Evolutionary conservation across 129 eudicot genomes (phyloP), one percentile per base, ranked within the genome.

Genomic region (Gnaphalium uliginosum): DNA sequence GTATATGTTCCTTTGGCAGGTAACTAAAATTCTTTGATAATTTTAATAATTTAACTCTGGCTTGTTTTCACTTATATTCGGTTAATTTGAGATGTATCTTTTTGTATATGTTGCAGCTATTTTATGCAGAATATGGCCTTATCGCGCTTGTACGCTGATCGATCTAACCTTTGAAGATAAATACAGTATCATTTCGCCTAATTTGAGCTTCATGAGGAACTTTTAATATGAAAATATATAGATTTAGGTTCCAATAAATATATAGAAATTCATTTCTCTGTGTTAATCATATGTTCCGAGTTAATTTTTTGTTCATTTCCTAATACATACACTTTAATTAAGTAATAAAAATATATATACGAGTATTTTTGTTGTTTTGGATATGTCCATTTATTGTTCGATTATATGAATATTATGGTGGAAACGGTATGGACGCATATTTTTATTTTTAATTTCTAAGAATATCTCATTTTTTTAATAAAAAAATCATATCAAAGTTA

Each of bases 1-100:
- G 79, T 76, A 76, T 65, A 76, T 76, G 79, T 76, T 76, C 24
- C 79, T 76, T 27, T 76, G 79, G 79, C 73, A 76, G 65, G 79
- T 65, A 19, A 9, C n/a, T n/a, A n/a, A n/a, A 10, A n/a, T 18
- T 71, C 18, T 21, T 51, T 1, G 4, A 71, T 27, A 26, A n/a
- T n/a, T n/a, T 53, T 3, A 4, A 17, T 46, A 2, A 19, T 2
- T 35, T 8, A 21, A 37, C 4, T 68, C 21, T 46, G 22, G 18
- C 14, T 71, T 57, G 2, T 6, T 53, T 60, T 6, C 7, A 39
- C 8, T 39, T 61, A 39, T 17, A 23, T 59, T 17, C 0, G 17
- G 69, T 43, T 75, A 64, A 60, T n/a, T 0, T 61, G 4, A 6
- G 1, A 7, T 21, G 0, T 56, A 56, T 21, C 8, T 39, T 39